Conservation (phyloP, 2,329 filamentous ascomycete species). For the Cercospora citrullina region DNA sequence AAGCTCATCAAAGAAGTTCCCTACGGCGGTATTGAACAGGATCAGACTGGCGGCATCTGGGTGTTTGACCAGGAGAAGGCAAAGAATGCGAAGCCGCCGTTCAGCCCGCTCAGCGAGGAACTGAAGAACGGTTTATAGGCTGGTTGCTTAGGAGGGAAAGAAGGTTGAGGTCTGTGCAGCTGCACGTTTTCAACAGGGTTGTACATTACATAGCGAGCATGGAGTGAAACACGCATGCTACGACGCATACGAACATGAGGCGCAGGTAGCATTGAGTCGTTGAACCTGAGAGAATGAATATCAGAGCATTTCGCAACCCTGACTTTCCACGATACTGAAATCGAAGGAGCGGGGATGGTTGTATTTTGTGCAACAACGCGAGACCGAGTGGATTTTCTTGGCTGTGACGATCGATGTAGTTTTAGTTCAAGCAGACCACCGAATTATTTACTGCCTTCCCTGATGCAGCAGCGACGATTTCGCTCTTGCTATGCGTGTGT, state of each 20-base stretch:
- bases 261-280: background rate
- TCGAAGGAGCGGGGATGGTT: background rate
- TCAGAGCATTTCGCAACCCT: background rate
- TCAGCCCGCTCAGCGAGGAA: constrained; percentile 31
- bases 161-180: background rate
- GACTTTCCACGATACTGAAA: background rate
- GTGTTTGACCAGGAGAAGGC: constrained; percentile 61
- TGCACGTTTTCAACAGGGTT: constrained; percentile 5
- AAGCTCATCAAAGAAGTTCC: constrained; percentile 51
- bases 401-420: constrained; percentile 8
- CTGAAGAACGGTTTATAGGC: constrained; percentile 31
- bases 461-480: background rate
- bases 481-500: background rate
- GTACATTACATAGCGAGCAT: constrained; percentile 3
- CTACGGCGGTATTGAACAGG: constrained; percentile 52
- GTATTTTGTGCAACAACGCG: background rate
- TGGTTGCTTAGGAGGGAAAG: background rate
- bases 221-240: constrained; percentile 12
- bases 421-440: constrained; percentile 2
- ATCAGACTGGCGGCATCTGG: constrained; percentile 71
- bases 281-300: background rate
- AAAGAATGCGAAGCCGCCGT: constrained; percentile 36
- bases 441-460: background rate
- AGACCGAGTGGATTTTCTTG: constrained; percentile 6
- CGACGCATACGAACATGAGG: constrained; percentile 14